These are phyloP conservation scores for Arthrobotrys entomopaga DNA, from an alignment of 2,329 filamentous ascomycete genomes.

Conservation along the genomic window DNA sequence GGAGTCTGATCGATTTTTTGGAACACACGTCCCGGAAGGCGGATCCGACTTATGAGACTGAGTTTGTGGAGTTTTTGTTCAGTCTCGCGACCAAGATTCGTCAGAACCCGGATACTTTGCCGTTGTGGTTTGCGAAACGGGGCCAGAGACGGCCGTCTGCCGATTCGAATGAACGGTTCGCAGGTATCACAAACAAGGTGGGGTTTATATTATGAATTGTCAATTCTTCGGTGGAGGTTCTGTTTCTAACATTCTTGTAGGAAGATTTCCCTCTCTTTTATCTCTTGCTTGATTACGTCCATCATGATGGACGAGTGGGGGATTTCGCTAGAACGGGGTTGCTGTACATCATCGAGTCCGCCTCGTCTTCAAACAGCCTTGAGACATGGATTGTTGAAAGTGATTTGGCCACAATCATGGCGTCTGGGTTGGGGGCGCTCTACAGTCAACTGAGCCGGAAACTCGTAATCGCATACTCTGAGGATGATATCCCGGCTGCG, in stretches of 20 bases:
- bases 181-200: constrained; percentile 77
- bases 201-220: background rate
- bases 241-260: constrained; percentile 61
- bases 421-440: constrained; percentile 85
- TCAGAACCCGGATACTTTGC: constrained; percentile 83
- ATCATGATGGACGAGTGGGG: constrained; percentile 91
- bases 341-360: constrained; percentile 94
- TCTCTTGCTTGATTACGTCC: constrained; percentile 93
- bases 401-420: constrained; percentile 95
- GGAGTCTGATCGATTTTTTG: constrained; percentile 85
- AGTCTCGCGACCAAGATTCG: constrained; percentile 97
- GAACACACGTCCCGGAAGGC: constrained; percentile 80
- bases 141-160: constrained; percentile 64
- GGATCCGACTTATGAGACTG: constrained; percentile 82
- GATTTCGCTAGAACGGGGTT: constrained; percentile 95
- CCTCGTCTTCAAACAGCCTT: constrained; percentile 80
- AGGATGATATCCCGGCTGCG: constrained; percentile 80
- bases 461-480: constrained; percentile 80
- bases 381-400: constrained; percentile 98
- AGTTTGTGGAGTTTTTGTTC: constrained; percentile 91
- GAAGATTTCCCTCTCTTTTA: constrained; percentile 97
- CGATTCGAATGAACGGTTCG: constrained; percentile 70
- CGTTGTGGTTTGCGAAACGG: constrained; percentile 85
- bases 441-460: constrained; percentile 79
- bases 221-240: too few species aligned